These are phyloP conservation scores for Apiotrichum porosum DNA, from an alignment of 1,284 basidiomycete species.

Conservation along the genomic window DNA sequence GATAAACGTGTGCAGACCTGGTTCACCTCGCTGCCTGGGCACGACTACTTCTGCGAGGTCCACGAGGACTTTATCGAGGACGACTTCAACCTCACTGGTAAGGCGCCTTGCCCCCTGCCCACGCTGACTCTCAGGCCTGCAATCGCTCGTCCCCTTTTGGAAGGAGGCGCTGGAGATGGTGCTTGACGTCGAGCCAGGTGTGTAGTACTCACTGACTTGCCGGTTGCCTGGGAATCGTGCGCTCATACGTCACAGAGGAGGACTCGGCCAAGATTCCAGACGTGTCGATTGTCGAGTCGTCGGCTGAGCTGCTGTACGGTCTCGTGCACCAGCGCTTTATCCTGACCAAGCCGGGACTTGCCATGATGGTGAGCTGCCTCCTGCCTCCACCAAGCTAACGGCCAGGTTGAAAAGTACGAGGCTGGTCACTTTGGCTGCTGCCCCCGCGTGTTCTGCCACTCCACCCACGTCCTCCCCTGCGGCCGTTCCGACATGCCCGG, in stretches of 20 bases:
- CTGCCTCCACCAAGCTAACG: constrained; percentile 59
- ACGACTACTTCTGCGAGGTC: constrained; percentile 98
- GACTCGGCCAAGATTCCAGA: constrained; percentile 75
- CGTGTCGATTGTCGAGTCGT: constrained; percentile 96
- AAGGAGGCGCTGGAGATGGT: constrained; percentile 99
- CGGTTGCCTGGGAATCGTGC: background rate
- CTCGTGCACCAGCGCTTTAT: constrained; percentile 97
- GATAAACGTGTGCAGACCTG: constrained; percentile 53
- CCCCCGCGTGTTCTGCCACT: constrained; percentile 90
- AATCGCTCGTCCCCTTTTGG: constrained; percentile 94
- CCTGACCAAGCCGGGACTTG: constrained; percentile 85
- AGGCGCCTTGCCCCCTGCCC: too few species aligned
- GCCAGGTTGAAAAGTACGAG: constrained; percentile 99
- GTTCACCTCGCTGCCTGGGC: constrained; percentile 97
- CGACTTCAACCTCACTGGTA: constrained; percentile 88
- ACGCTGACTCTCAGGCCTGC: constrained; percentile 68
- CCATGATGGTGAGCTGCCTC: constrained; percentile 97
- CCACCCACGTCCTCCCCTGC: constrained; percentile 86
- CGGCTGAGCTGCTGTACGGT: constrained; percentile 94
- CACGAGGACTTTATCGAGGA: constrained; percentile 99
- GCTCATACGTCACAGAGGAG: constrained; percentile 57
- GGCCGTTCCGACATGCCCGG: constrained; percentile 94
- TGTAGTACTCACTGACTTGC: constrained; percentile 1
- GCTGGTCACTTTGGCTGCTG: constrained; percentile 87
- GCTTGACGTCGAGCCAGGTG: constrained; percentile 97